A percentile compares a stretch with the other conserved stretches of the same genome.
Conservation (phyloP, 2,329 filamentous ascomycete genomes). For the Hymenoscyphus infarciens region DNA sequence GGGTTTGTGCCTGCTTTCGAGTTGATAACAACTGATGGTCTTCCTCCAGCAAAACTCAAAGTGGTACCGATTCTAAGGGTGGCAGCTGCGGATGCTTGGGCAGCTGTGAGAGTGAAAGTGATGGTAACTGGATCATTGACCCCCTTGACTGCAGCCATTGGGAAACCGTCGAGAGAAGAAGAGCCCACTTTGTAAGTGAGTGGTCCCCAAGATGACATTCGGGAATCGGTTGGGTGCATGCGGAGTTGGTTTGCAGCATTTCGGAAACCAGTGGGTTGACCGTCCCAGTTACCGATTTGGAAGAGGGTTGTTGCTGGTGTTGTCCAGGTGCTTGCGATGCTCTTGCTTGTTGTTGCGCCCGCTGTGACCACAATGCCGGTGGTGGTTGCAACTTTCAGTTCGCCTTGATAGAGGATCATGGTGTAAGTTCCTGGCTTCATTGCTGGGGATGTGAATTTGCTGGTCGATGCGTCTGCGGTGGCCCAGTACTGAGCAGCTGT, state of each 20-base stretch:
- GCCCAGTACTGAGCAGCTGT: slow-evolving; percentile 61
- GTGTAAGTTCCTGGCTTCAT: slow-evolving; percentile 68
- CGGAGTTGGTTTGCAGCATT: slow-evolving; percentile 64
- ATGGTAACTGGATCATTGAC: slow-evolving; percentile 60
- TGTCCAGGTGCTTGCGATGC: slow-evolving; percentile 47
- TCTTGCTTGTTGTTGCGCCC: slow-evolving; percentile 45
- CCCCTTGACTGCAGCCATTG: slow-evolving; percentile 62
- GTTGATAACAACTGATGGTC: slow-evolving; percentile 57
- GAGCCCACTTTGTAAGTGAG: slow-evolving; percentile 59
- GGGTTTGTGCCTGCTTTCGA: slow-evolving; percentile 47
- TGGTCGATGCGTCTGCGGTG: slow-evolving; percentile 47
- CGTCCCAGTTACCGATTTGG: slow-evolving; percentile 64
- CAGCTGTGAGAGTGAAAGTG: slow-evolving; percentile 52
- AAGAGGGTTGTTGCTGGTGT: slow-evolving; percentile 52
- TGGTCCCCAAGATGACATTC: slow-evolving; percentile 60
- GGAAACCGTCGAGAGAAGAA: slow-evolving; percentile 50
- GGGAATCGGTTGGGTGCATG: slow-evolving; percentile 64
- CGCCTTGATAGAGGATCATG: slow-evolving; percentile 61
- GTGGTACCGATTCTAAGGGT: slow-evolving; percentile 65
- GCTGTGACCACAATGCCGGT: slow-evolving; percentile 46
- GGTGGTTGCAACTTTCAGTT: slow-evolving; percentile 51
- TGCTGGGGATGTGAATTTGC: slow-evolving; percentile 58
- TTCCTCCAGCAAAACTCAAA: slow-evolving; percentile 55
- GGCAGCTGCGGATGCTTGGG: slow-evolving; percentile 45
- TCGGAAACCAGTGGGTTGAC: slow-evolving; percentile 59